A percentile compares a stretch with the other conserved stretches of the same genome.
Conservation (phyloP, 2,329 filamentous ascomycete genomes). For the Penicillium crustosum region DNA sequence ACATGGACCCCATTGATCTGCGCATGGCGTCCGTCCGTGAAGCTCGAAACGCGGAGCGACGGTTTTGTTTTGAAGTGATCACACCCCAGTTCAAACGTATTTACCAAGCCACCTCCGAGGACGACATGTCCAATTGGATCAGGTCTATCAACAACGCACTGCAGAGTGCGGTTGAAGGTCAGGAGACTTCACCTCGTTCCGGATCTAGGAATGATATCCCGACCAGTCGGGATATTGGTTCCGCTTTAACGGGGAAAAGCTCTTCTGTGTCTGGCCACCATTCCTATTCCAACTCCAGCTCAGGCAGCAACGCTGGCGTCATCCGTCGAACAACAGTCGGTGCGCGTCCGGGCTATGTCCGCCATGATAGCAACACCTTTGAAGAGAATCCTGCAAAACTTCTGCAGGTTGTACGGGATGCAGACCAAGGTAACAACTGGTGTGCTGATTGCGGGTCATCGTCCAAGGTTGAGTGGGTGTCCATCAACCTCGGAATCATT, state of each 20-base stretch:
- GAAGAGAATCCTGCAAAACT: slow-evolving; percentile 84
- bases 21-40: slow-evolving; percentile 96
- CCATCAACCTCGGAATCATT: slow-evolving; percentile 94
- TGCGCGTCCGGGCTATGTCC: slow-evolving; percentile 71
- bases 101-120: slow-evolving; percentile 95
- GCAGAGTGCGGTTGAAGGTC: slow-evolving; percentile 90
- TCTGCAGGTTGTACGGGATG: slow-evolving; percentile 81
- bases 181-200: slow-evolving; percentile 54
- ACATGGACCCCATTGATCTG: slow-evolving; percentile 97
- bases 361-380: slow-evolving; percentile 67
- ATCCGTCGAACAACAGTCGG: slow-evolving; percentile 87
- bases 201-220: slow-evolving; percentile 54
- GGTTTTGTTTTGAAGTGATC: slow-evolving; percentile 98
- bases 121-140: slow-evolving; percentile 98
- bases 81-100: slow-evolving; percentile 94
- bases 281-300: slow-evolving; percentile 42
- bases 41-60: slow-evolving; percentile 86
- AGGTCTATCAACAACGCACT: slow-evolving; percentile 93
- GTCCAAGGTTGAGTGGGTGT: slow-evolving; percentile 96
- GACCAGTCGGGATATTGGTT: slow-evolving; percentile 81
- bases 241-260: slow-evolving; percentile 88
- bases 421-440: slow-evolving; percentile 87
- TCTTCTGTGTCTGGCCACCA: slow-evolving; percentile 60
- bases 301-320: slow-evolving; percentile 61
- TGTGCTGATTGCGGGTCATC: slow-evolving; percentile 93